These are phyloP conservation scores for Aspergillus conjunctus DNA, from an alignment of 495 filamentous ascomycete species.

Conservation along the genomic window DNA sequence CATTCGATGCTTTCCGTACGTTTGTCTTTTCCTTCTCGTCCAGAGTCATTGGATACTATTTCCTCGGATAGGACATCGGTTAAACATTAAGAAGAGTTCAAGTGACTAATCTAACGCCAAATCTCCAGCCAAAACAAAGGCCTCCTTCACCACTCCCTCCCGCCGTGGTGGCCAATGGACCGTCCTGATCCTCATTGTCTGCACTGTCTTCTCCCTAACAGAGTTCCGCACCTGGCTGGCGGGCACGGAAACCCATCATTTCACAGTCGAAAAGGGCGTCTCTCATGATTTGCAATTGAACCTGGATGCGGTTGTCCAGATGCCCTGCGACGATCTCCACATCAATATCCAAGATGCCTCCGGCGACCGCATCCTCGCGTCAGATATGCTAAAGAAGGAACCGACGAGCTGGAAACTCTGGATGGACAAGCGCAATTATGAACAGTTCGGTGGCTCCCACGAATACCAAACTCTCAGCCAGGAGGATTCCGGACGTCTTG, in stretches of 20 bases:
- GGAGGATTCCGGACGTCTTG: slow-evolving; percentile 44
- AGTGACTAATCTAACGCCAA: slow-evolving; percentile 10
- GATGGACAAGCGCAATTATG: slow-evolving; percentile 75
- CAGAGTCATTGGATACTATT: too few relatives aligned
- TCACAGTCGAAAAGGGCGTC: slow-evolving; percentile 91
- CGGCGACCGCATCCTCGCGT: slow-evolving; percentile 87
- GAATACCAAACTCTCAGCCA: slow-evolving; percentile 57
- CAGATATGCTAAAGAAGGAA: slow-evolving; percentile 70
- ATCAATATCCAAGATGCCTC: slow-evolving; percentile 97
- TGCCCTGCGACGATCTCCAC: slow-evolving; percentile 85
- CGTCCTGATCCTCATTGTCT: slow-evolving; percentile 73
- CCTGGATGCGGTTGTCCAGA: slow-evolving; percentile 88
- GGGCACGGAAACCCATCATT: slow-evolving; percentile 82
- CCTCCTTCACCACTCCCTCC: slow-evolving; percentile 82
- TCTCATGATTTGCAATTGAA: slow-evolving; percentile 90
- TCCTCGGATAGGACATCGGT: too few relatives aligned
- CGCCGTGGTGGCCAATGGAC: slow-evolving; percentile 91
- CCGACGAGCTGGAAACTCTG: slow-evolving; percentile 78
- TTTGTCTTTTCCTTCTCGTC: slow-evolving; percentile 23
- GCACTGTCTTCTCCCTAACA: slow-evolving; percentile 68
- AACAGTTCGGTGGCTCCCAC: slow-evolving; percentile 52
- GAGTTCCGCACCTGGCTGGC: slow-evolving; percentile 82
- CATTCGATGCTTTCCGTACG: slow-evolving; percentile 98
- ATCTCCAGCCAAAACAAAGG: slow-evolving; percentile 83
- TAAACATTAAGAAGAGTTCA: not conserved